Evolutionary conservation across 495 filamentous ascomycete genomes (phyloP), one percentile per base, ranked within the genome.

Genomic region (Entonaema liquescens): DNA sequence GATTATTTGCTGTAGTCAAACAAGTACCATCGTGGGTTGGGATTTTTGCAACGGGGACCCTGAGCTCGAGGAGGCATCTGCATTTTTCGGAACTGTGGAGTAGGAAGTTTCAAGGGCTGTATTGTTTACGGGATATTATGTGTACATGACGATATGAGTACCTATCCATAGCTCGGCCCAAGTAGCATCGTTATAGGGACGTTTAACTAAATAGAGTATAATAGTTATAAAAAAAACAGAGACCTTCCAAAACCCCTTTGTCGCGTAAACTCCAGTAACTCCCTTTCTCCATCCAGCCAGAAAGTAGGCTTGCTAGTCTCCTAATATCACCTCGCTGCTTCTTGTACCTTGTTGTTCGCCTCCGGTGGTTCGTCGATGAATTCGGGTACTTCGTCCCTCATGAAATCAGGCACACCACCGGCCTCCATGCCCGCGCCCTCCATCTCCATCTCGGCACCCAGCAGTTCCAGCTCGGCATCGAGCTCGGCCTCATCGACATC

Each of bases 401-500:
- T 86, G 81, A 95, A 98, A 67, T 90, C 90, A 8, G 96, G 96
- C 69, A 95, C 82, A 25, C 84, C 85, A 23, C 87, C 88, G 19
- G 83, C 84, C 55, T 88, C 86, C 17, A 83, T 86, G 49, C 86
- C 81, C 50, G 83, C 83, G 42, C 79, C 71, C 62, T 91, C 89
- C 62, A 94, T 84, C 82, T 97, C 91, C 13, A 91, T 89, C 81
- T 99, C 95, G 67, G 94, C 92, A 6, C 95, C 94, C 23, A 99
- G 82, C 28, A 94, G 93, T 83, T 99, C 95, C 71, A 99, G 82
- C 82, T 99, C 95, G 3, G 96, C 96, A 80, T 99, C 95, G 67
- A 98, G 82, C 81, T 99, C 95, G 1, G 92, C 91, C 88, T 99
- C 96, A 81, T 99, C 95, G 62, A 99, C 94, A 77, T 98, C 95